Base-by-base conservation (phyloP, 2,329 filamentous ascomycete genomes). In the Didymella pinodella region DNA sequence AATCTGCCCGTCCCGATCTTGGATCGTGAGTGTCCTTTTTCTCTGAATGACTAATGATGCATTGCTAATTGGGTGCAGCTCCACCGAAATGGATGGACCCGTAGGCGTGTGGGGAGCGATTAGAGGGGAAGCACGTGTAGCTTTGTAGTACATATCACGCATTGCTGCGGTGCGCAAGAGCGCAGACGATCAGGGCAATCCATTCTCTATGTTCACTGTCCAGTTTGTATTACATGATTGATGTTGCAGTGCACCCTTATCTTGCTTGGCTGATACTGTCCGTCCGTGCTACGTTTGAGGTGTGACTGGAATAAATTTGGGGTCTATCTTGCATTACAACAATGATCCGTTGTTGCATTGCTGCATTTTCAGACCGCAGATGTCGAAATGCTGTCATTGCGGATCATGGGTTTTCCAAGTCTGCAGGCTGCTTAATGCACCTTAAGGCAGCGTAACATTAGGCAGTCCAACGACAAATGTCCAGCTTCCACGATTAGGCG, bases 1-100 rank as follows among this genome's bases (percentile, higher is more conserved):
- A 99, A 99, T 79, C 78, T 98, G 54, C 91, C 92, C 32, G 85
- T 87, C 57, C 93, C 89, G 32, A 88, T 89, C 67, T 82, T 96
- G 58, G 90, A 92, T 64, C 88, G 94, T 97, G 82, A 85, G 92
- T 86, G 22, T 44, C 40, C 41, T 31, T 52, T 26, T 25, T 36
- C 12, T n/a, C 12, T 7, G n/a, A 8, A 48, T 52, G 31, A 56
- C 43, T 41, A 57, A 57, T 45, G 14, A 36, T 49, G 22, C 45
- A 40, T 22, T 58, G 49, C 65, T 72, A 62, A 73, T 59, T 16
- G 25, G 41, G 16, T 32, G 31, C 45, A 77, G 74, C 74, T 59
- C 74, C 74, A 31, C 74, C 74, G 29, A 75, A 75, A 44, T 59
- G 56, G 63, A 75, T 77, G 73, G 69, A 63, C 45, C 66, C 75